Base-by-base conservation (phyloP, 2,329 filamentous ascomycete species). In the Xylaria multiplex region DNA sequence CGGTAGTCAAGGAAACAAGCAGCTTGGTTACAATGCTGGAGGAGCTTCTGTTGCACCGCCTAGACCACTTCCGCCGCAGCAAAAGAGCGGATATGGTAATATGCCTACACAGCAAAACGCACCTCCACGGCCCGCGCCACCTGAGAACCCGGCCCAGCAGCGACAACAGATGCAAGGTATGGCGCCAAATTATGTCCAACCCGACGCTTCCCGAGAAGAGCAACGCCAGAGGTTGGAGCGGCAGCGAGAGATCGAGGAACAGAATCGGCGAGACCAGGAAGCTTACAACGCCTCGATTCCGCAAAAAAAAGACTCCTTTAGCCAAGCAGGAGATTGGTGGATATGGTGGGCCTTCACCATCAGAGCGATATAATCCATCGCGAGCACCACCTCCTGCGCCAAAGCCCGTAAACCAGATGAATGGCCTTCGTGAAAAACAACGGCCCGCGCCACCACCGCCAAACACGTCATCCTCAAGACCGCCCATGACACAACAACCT, bases 221-320 rank as follows among this genome's bases (percentile, higher is more conserved):
- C 83, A 88, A 72, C 85, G 86, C 40, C 86, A 89, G 74, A 86
- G 88, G 73, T 88, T 85, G 37, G 87, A 89, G 71, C 81, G 82
- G 37, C 83, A 87, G 64, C 80, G 82, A 48, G 86, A 90, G 69
- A 81, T 84, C 1, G 87, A 89, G 69, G 90, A 93, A 72, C 87
- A 90, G 73, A 86, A 86, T 60, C 86, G 92, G 61, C 88, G 90
- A 70, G 93, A 97, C 58, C 84, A 92, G 72, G 93, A 96, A 76
- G 92, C 89, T 19, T 97, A 97, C 79, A 97, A 98, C 78, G 91
- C 93, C 42, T 93, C 92, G 27, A 81, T 97, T 66, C 95, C 93
- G 37, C 91, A 97, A 82, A 90, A 86, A 86, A 69, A 93, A 92
- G 77, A 81, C 89, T 11, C 92, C 93, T 2, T 75, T 96, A 70